Base-by-base conservation (phyloP, 441 rosid species). In the Adansonia madagascariensis region DNA sequence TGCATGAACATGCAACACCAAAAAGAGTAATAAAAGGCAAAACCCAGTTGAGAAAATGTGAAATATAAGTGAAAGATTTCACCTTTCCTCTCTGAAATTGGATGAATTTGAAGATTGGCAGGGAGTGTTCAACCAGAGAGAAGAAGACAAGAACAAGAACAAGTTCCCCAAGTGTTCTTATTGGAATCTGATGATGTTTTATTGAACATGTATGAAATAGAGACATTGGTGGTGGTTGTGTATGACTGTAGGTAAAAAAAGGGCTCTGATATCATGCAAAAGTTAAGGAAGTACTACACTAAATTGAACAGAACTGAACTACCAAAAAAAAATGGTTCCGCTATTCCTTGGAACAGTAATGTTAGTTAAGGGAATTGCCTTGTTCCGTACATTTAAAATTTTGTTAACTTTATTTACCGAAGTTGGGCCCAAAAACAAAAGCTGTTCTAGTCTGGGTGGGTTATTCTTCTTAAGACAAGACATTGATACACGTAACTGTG, bases 1-100 rank as follows among this genome's bases (percentile, higher is more conserved):
- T 44, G 52, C 35, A 68, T 20, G 39, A 2, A 49, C 62, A 53
- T 53, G 49, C 62, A 53, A 53, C 62, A 71, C 17, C 24, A 17
- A 52, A 35, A 31, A 52, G 5, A 5, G 22, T 2, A 53, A n/a
- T 3, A 50, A 35, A 71, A n/a, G 4, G 1, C 5, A 70, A 52
- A 71, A 53, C 61, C 75, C 62, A 71, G 18, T 71, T n/a, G 27
- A 31, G 74, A 9, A 53, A 24, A 14, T 4, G 57, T 27, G 74
- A 50, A 52, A 18, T 7, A 0, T 47, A 49, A 50, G 11, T 15
- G 46, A 9, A 53, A 71, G 24, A 52, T 18, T 17, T n/a, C n/a
- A 71, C 75, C 75, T 71, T 53, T 71, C 24, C 24, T 31, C n/a
- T 71, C n/a, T 35, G 62, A 0, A 53, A 71, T n/a, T 52, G 61